These are phyloP conservation scores for Dioszegia hungarica DNA, from an alignment of 768 basidiomycete genomes.

Conservation along the genomic window DNA sequence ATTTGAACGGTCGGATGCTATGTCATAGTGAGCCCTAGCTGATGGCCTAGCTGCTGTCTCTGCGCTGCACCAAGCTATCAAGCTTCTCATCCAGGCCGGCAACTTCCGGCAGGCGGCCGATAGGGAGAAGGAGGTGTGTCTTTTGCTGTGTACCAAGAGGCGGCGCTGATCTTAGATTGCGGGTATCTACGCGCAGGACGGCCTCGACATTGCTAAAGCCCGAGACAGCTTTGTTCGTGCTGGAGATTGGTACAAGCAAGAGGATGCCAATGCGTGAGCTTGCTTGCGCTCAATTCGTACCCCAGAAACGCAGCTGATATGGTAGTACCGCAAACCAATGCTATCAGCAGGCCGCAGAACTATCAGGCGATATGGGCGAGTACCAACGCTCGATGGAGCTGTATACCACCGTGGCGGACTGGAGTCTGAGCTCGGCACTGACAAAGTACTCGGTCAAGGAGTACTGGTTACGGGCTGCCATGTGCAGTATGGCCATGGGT, in stretches of 20 bases:
- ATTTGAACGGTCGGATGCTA: not conserved
- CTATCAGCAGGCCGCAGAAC: constrained; percentile 93
- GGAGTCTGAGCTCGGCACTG: constrained; percentile 69
- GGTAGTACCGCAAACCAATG: constrained; percentile 87
- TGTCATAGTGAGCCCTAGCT: no score
- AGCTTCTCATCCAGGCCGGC: constrained; percentile 72
- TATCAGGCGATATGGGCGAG: constrained; percentile 82
- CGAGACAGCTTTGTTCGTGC: constrained; percentile 88
- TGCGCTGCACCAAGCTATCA: constrained; percentile 77
- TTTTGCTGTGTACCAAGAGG: not conserved
- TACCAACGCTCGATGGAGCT: constrained; percentile 77
- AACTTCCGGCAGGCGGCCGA: constrained; percentile 97
- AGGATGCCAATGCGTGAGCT: constrained; percentile 89
- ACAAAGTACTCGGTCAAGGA: constrained; percentile 99
- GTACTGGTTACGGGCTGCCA: constrained; percentile 80
- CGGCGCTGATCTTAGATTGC: constrained; percentile 60
- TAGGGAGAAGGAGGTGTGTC: constrained; percentile 62
- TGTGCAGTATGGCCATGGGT: constrained; percentile 82
- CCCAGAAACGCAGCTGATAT: constrained; percentile 5
- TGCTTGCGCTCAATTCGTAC: no score
- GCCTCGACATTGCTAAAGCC: constrained; percentile 61
- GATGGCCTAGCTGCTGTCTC: constrained; percentile 84
- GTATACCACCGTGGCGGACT: constrained; percentile 84
- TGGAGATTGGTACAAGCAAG: constrained; percentile 95
- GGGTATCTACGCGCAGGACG: constrained; percentile 79